Percentiles rank a stretch among this genome's conserved stretches.
These are phyloP conservation scores for Pythium grandisporangium DNA, from an alignment of 352 stramenopile species.

Conservation along the genomic window DNA sequence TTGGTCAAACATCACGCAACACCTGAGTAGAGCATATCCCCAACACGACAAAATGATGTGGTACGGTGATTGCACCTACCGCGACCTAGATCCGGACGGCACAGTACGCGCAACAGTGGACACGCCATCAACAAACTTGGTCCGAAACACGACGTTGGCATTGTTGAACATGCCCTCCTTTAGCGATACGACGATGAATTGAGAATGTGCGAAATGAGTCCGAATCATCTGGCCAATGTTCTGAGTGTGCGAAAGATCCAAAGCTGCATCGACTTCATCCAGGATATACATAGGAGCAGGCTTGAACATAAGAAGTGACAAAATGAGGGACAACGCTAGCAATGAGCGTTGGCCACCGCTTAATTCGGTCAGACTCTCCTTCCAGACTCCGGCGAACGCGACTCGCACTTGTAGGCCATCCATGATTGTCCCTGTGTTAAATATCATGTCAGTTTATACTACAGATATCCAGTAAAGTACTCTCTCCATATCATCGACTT, in stretches of 20 bases:
- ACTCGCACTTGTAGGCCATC: conserved; percentile 98
- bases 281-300: conserved; percentile 99
- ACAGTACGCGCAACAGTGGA: conserved; percentile 97
- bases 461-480: background rate
- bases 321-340: conserved; percentile 98
- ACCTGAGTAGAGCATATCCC: too few species aligned
- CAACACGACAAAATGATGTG: too few species aligned
- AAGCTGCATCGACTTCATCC: conserved; percentile 98
- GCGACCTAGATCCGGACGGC: conserved; percentile 14
- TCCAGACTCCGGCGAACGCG: conserved; percentile 98
- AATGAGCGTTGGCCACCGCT: conserved; percentile 98
- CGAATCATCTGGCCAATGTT: conserved; percentile 99
- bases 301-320: conserved; percentile 98
- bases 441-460: too few species aligned
- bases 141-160: conserved; percentile 99
- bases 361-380: conserved; percentile 98
- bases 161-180: conserved; percentile 99
- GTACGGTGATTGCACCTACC: too few species aligned
- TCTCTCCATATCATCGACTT: background rate
- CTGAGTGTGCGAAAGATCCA: conserved; percentile 99
- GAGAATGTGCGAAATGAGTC: conserved; percentile 98
- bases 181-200: conserved; percentile 99
- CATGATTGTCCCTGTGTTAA: conserved; percentile 76
- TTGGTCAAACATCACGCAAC: too few species aligned
- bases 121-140: conserved; percentile 99